A percentile compares a stretch with the other conserved stretches of the same genome.
Conservation (phyloP, 495 filamentous ascomycete genomes). For the Pyrenula massariospora region DNA sequence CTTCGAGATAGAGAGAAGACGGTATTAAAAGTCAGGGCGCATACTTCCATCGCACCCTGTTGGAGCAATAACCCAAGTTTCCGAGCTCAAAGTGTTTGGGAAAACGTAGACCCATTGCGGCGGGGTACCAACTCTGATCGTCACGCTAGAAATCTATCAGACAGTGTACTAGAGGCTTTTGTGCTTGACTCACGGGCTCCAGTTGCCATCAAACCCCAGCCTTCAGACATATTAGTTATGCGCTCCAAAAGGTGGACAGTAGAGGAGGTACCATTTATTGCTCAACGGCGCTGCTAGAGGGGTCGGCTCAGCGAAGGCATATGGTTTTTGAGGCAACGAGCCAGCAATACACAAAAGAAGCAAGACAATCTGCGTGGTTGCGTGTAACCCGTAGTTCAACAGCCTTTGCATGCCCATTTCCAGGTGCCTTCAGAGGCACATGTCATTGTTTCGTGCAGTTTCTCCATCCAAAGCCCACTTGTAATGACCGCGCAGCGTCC, state of each 20-base stretch:
- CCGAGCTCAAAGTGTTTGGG: conserved; percentile 41
- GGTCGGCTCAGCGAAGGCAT: not conserved
- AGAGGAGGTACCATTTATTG: not conserved
- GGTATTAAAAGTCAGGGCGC: too few relatives aligned
- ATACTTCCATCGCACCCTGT: conserved; percentile 31
- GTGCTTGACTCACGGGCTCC: not conserved
- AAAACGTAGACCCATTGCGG: conserved; percentile 44
- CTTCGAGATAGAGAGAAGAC: too few relatives aligned
- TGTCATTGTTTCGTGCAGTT: not conserved
- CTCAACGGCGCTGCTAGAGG: not conserved
- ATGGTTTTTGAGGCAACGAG: not conserved
- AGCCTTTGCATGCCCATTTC: not conserved
- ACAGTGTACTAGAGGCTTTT: not conserved
- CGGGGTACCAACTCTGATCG: conserved; percentile 43
- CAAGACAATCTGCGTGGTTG: not conserved
- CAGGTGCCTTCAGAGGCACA: not conserved
- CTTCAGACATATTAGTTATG: not conserved
- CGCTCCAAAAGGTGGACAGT: not conserved
- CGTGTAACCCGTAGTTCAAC: not conserved
- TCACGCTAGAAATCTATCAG: conserved; percentile 12
- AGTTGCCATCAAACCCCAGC: not conserved
- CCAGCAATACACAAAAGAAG: not conserved
- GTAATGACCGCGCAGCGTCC: not conserved
- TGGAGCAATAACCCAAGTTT: conserved; percentile 43
- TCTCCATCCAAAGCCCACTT: not conserved